Base-by-base conservation (phyloP, 257 asterid genomes). In the Nicotiana noctiflora region DNA sequence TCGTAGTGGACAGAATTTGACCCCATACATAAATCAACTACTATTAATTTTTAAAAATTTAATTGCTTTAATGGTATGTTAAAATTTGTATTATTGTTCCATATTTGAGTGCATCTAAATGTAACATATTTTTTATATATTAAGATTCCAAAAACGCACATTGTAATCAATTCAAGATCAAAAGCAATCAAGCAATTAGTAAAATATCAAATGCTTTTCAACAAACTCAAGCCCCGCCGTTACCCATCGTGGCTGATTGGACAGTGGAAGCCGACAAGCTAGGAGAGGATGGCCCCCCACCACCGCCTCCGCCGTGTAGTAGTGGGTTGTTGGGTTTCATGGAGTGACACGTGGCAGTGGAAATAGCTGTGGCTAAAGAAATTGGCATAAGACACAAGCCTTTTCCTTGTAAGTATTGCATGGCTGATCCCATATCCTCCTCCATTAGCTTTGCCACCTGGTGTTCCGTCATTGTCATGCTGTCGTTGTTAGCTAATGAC, bases 361-460 rank as follows among this genome's bases (percentile, higher is more conserved):
- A 93, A 64, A 94, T 93, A 44, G 97, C 97, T 6, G 94, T 90
- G 68, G 98, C 98, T 10, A 94, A 88, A 1, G 98, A 94, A 27
- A 94, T 91, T 27, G 98, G 98, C 98, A 94, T 94, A 49, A 94
- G 95, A 87, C 98, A 94, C 0, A 94, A 89, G 9, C 98, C 98
- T 81, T 94, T 94, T 11, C 98, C 97, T 72, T 93, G 98, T 19
- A 94, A 95, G 77, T 93, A 94, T 79, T 94, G 98, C 98, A 94
- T 93, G 77, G 98, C 98, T 4, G 98, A 89, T 1, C 98, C 97
- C 98, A 94, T 94, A 63, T 94, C 98, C 23, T 94, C 97, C 57
- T 94, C 98, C 98, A 94, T 93, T 74, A 94, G 86, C 91, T 93
- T 94, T 31, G 91, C 94, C 90, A 94, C 98, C 84, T 94, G 98